Conservation (phyloP, 169 alveolate species). For the Plasmodium vinckei region DNA sequence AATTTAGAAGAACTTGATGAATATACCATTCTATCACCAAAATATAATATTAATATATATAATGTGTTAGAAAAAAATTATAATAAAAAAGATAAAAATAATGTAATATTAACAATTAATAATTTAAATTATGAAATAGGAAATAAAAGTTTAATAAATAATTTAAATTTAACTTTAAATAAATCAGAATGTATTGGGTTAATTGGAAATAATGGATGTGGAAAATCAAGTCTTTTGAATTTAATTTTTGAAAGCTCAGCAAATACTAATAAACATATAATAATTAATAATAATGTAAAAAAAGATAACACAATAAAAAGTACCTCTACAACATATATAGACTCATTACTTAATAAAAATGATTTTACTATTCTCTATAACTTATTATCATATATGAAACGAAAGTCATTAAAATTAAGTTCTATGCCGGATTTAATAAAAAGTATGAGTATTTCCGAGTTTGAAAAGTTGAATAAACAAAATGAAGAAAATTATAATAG, state of each 20-base stretch:
- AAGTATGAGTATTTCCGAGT: constrained; percentile 17
- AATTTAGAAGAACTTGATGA: constrained; percentile 23
- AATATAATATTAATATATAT: constrained; percentile 65
- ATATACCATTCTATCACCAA: constrained; percentile 42
- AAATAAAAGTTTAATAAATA: constrained; percentile 79
- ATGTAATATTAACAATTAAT: constrained; percentile 45
- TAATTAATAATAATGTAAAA: constrained; percentile 13
- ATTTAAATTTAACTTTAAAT: constrained; percentile 77
- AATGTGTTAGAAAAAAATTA: constrained; percentile 58
- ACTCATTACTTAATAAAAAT: constrained; percentile 23
- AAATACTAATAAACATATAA: constrained; percentile 17
- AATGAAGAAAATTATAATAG: neutral
- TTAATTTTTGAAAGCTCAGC: constrained; percentile 50
- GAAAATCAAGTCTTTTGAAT: constrained; percentile 82
- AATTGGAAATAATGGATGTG: constrained; percentile 86
- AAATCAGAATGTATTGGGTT: constrained; percentile 84
- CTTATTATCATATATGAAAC: constrained; percentile 47
- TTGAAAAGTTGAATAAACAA: neutral
- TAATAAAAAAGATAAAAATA: constrained; percentile 35
- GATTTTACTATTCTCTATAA: constrained; percentile 21
- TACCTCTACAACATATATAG: neutral
- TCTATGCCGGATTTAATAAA: constrained; percentile 10
- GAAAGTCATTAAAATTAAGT: constrained; percentile 26
- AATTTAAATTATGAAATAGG: constrained; percentile 69
- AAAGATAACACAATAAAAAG: neutral